phyloP scores from a whole-genome alignment of 2,329 filamentous ascomycete genomes.

The Teratosphaeria destructans region DNA sequence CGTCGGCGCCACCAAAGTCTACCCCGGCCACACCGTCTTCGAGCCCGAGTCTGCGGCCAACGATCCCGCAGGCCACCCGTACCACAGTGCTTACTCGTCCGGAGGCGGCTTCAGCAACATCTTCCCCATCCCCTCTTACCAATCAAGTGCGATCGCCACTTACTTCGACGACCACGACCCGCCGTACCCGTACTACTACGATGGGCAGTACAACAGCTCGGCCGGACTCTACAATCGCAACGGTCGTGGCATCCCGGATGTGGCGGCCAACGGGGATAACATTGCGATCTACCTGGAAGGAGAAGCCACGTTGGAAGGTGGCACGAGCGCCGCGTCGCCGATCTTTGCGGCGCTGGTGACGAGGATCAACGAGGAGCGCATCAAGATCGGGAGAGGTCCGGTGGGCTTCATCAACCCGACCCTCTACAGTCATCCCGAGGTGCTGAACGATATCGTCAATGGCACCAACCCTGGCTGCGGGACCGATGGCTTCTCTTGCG shows the following conservation, averaged over 20 bases:
- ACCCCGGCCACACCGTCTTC: slow-evolving; percentile 16
- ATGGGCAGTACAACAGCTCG: slow-evolving; percentile 10
- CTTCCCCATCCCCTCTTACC: slow-evolving; percentile 24
- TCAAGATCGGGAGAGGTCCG: slow-evolving; percentile 12
- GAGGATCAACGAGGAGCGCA: slow-evolving; percentile 18
- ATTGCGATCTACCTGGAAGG: slow-evolving; percentile 33
- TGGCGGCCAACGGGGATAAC: slow-evolving; percentile 29
- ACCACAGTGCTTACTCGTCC: slow-evolving; percentile 5
- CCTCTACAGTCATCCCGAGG: slow-evolving; percentile 16
- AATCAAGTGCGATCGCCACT: slow-evolving; percentile 22
- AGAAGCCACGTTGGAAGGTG: slow-evolving; percentile 17
- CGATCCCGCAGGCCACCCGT: slow-evolving; percentile 8
- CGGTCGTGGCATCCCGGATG: slow-evolving; percentile 27
- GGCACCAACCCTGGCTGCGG: slow-evolving; percentile 26
- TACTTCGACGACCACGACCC: slow-evolving; percentile 20
- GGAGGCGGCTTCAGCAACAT: slow-evolving; percentile 26
- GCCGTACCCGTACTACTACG: slow-evolving; percentile 15
- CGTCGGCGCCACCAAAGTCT: slow-evolving; percentile 17
- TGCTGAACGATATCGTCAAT: slow-evolving; percentile 17
- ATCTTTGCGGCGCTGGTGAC: slow-evolving; percentile 21
- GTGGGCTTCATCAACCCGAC: slow-evolving; percentile 25
- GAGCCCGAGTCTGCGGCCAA: slow-evolving; percentile 9
- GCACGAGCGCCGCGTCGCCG: slow-evolving; percentile 17
- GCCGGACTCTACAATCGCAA: slow-evolving; percentile 21
- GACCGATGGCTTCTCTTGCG: slow-evolving; percentile 16